Evolutionary conservation across 1,139 yeast species (phyloP).

Genomic region (Candida glucosophila): DNA sequence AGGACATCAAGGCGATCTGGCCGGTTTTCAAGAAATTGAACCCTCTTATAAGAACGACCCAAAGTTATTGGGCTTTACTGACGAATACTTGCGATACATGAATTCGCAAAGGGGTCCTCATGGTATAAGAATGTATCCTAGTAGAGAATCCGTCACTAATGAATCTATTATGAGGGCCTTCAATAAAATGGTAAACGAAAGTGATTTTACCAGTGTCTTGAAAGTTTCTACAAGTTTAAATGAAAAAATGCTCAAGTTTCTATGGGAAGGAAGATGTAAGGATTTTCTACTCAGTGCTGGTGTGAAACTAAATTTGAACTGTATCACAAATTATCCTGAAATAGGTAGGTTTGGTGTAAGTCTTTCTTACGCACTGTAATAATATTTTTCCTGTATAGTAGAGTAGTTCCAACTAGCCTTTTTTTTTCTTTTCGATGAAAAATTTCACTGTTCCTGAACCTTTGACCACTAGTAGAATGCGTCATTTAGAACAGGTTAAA

Average conservation of each 20-base stretch:
- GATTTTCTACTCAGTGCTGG: conserved; percentile 81
- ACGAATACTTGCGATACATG: background rate
- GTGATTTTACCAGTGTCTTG: conserved; percentile 61
- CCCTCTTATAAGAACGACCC: background rate
- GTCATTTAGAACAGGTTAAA: conserved; percentile 27
- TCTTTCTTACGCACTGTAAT: conserved; percentile 29
- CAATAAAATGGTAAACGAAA: conserved; percentile 40
- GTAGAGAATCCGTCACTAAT: conserved; percentile 7
- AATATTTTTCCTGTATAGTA: conserved; percentile 2
- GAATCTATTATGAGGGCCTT: conserved; percentile 45
- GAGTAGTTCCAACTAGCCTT: conserved; percentile 3
- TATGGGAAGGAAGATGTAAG: conserved; percentile 86
- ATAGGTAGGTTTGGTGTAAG: conserved; percentile 30
- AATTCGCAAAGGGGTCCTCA: background rate
- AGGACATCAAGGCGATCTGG: background rate
- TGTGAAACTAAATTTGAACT: conserved; percentile 34
- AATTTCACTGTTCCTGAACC: conserved; percentile 1
- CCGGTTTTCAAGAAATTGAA: background rate
- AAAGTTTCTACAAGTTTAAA: conserved; percentile 68
- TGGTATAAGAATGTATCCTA: background rate
- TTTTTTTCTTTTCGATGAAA: conserved; percentile 2
- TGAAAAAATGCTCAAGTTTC: conserved; percentile 49
- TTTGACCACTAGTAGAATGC: conserved; percentile 3
- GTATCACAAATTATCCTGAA: conserved; percentile 25
- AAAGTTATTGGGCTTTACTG: background rate